Evolutionary conservation across 2,329 filamentous ascomycete species (phyloP).

Genomic region (Aspergillus felis): DNA sequence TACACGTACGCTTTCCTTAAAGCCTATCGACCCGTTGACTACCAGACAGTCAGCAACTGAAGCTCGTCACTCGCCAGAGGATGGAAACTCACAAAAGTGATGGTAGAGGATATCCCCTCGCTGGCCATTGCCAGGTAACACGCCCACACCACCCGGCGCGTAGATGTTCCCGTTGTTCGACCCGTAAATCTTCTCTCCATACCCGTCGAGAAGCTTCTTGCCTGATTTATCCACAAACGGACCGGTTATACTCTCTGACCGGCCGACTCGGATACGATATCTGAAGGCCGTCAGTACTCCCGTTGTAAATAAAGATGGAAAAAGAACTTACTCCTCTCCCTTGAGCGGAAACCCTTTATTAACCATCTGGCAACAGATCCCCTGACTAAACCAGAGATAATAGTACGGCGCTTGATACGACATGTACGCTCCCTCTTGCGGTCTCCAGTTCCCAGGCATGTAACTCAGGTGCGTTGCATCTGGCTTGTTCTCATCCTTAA

Average conservation of each 20-base stretch:
- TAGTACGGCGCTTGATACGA: slow-evolving; percentile 28
- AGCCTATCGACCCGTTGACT: slow-evolving; percentile 13
- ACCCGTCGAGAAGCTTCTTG: slow-evolving; percentile 20
- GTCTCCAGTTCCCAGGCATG: slow-evolving; percentile 11
- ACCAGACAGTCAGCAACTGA: background rate
- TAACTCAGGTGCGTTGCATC: slow-evolving; percentile 23
- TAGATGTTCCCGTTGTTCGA: slow-evolving; percentile 33
- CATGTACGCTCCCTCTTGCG: slow-evolving; percentile 30
- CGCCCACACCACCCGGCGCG: slow-evolving; percentile 31
- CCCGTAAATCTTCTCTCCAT: slow-evolving; percentile 28
- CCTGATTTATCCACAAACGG: slow-evolving; percentile 28
- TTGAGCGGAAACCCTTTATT: slow-evolving; percentile 15
- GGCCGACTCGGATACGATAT: slow-evolving; percentile 29
- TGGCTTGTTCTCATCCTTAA: slow-evolving; percentile 12
- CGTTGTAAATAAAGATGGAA: background rate
- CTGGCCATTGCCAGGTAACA: slow-evolving; percentile 17
- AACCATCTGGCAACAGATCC: slow-evolving; percentile 26
- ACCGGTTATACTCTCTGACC: slow-evolving; percentile 23
- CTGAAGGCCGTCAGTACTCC: background rate
- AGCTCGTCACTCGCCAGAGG: too few species aligned
- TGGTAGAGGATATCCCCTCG: slow-evolving; percentile 31
- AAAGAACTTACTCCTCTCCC: slow-evolving; percentile 18
- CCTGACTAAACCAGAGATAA: slow-evolving; percentile 34
- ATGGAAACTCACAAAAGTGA: slow-evolving; percentile 20
- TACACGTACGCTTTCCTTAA: slow-evolving; percentile 7